Evolutionary conservation across 2,329 filamentous ascomycete species (phyloP), one percentile per base, ranked within the genome.

Genomic region (Clathrospora elynae): DNA sequence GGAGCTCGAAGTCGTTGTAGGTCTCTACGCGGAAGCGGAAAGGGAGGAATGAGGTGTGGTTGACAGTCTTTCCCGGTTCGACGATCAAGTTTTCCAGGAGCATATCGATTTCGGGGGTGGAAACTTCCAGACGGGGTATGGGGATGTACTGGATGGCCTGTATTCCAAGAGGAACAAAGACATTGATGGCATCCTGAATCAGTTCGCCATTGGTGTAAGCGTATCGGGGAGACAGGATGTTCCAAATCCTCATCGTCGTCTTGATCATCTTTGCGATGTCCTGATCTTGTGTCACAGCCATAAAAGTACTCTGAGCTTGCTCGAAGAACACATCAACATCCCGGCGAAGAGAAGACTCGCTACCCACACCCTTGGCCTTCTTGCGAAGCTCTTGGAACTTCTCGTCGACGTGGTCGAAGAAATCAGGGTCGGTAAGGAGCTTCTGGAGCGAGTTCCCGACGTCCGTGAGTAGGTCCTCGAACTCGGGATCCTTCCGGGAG

Each of bases 21-120:
- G 88, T 92, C 51, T 90, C 85, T 3, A 96, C 74, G 30, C 87
- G 85, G 38, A 96, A 76, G 41, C 84, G 83, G 72, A 90, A 92
- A 0, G 92, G 92, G 1, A 97, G 77, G 75, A 97, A 97, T 0
- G 91, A 96, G 3, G 87, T 89, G 49, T 86, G 76, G 66, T 96
- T 92, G 59, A 95, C 78, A 0, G 90, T 95, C 43, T 78, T 78
- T 5, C 92, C 92, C 0, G 92, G 92, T 63, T 96, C 89, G 20
- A 97, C 78, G 46, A 97, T 87, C 20, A 97, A 76, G 53, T 95
- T 96, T 64, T 97, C 92, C 2, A 97, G 74, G 1, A 97, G 75
- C 4, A 97, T 79, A 58, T 96, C 91, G 40, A 95, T 78, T 22
- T 88, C 84, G 0, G 90, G 91, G 3, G 86, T 87, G 1, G 88